Evolutionary conservation across 1,284 basidiomycete genomes (phyloP).

Genomic region (Quambalaria eucalypti): DNA sequence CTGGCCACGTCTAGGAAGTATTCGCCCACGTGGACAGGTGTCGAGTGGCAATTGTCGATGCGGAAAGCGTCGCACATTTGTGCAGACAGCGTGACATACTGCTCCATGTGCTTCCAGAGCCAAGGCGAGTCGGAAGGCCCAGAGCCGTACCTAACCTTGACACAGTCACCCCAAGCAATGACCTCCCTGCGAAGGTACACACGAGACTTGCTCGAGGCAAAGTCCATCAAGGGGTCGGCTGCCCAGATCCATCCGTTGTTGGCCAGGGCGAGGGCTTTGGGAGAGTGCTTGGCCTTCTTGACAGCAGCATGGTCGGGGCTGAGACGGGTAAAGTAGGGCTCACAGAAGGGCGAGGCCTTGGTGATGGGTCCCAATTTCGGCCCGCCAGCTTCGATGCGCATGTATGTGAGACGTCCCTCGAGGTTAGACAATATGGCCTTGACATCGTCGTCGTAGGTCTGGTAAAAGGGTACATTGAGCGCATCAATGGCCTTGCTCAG

Average conservation of each 20-base stretch:
- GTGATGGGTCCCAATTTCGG: slow-evolving; percentile 33
- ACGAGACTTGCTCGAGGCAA: slow-evolving; percentile 88
- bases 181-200: slow-evolving; percentile 91
- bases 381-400: slow-evolving; percentile 28
- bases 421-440: slow-evolving; percentile 32
- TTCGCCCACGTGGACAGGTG: slow-evolving; percentile 85
- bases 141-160: slow-evolving; percentile 79
- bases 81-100: slow-evolving; percentile 62
- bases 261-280: slow-evolving; percentile 63
- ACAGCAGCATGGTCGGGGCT: slow-evolving; percentile 26
- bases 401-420: slow-evolving; percentile 29
- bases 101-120: slow-evolving; percentile 87
- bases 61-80: slow-evolving; percentile 84
- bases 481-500: slow-evolving; percentile 23
- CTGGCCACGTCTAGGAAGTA: slow-evolving; percentile 83
- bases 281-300: slow-evolving; percentile 55
- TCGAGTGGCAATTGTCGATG: slow-evolving; percentile 97
- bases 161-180: slow-evolving; percentile 95
- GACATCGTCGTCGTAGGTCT: slow-evolving; percentile 31
- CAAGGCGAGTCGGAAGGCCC: slow-evolving; percentile 66
- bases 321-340: slow-evolving; percentile 38
- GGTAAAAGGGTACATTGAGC: slow-evolving; percentile 28
- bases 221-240: slow-evolving; percentile 86
- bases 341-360: slow-evolving; percentile 22
- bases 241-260: slow-evolving; percentile 99